Evolutionary conservation across 495 filamentous ascomycete genomes (phyloP).

Genomic region (Usnea hakonensis): DNA sequence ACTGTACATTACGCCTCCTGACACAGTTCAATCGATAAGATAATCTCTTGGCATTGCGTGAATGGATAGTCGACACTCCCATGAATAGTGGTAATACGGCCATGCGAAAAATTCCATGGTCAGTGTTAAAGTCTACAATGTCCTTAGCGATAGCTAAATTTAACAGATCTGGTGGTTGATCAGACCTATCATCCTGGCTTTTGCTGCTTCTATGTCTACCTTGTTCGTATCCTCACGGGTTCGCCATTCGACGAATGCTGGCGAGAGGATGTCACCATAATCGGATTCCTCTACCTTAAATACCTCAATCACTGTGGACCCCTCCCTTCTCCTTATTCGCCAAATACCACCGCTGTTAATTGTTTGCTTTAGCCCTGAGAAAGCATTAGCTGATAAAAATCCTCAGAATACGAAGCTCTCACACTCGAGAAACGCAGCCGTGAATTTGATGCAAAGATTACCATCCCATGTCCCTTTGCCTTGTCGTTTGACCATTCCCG

Average conservation of each 20-base stretch:
- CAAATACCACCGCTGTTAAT: constrained; percentile 70
- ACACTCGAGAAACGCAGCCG: constrained; percentile 69
- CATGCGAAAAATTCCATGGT: background rate
- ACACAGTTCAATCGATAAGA: background rate
- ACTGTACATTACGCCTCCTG: background rate
- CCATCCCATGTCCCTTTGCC: constrained; percentile 73
- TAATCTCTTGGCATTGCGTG: background rate
- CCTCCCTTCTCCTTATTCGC: constrained; percentile 60
- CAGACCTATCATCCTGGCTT: background rate
- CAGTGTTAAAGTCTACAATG: background rate
- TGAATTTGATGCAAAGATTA: constrained; percentile 85
- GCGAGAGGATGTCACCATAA: constrained; percentile 66
- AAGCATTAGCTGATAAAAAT: constrained; percentile 8
- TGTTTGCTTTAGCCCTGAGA: constrained; percentile 54
- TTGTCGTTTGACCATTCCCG: constrained; percentile 56
- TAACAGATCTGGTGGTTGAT: background rate
- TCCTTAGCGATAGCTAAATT: background rate
- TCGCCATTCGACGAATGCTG: constrained; percentile 70
- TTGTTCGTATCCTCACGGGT: constrained; percentile 17
- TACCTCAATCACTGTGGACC: constrained; percentile 56
- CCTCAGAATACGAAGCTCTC: constrained; percentile 18
- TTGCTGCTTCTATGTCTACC: constrained; percentile 3
- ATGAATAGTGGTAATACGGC: background rate
- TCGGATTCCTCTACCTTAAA: constrained; percentile 64
- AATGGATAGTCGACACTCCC: background rate